Conservation (phyloP, 106 monocot species). For the Phalaenopsis equestris region DNA sequence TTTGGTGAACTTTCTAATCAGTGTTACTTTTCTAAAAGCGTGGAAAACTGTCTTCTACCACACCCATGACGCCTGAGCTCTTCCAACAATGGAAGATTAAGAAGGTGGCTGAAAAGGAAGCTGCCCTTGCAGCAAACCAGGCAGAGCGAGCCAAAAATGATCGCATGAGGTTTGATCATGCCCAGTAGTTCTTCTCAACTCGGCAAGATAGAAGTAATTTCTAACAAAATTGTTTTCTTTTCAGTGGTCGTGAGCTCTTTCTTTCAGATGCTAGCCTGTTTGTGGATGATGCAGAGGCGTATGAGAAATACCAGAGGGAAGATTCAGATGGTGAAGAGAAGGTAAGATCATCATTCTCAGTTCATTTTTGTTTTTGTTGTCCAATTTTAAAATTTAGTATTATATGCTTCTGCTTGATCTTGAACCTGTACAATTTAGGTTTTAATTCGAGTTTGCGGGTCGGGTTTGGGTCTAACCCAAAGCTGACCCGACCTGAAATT, state of each 20-base stretch:
- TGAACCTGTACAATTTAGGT: too few relatives aligned
- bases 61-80: constrained; percentile 79
- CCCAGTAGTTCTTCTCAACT: neutral
- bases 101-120: constrained; percentile 82
- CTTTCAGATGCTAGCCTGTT: constrained; percentile 85
- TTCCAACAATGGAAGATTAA: constrained; percentile 89
- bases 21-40: constrained; percentile 29
- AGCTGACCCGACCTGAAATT: too few relatives aligned
- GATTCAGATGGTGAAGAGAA: constrained; percentile 35
- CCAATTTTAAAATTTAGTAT: neutral
- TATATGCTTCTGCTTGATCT: too few relatives aligned
- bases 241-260: constrained; percentile 97
- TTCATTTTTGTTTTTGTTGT: neutral
- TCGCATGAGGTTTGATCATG: constrained; percentile 68
- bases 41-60: constrained; percentile 49
- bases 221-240: constrained; percentile 12
- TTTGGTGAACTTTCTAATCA: neutral
- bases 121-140: constrained; percentile 54
- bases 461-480: too few relatives aligned
- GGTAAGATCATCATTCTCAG: constrained; percentile 18
- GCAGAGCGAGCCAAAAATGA: constrained; percentile 98
- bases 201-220: neutral
- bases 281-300: constrained; percentile 90
- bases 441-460: too few relatives aligned
- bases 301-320: constrained; percentile 79